Evolutionary conservation across 345 rosid genomes (phyloP), one percentile per base, ranked within the genome.

Genomic region (Rhizophora apiculata): DNA sequence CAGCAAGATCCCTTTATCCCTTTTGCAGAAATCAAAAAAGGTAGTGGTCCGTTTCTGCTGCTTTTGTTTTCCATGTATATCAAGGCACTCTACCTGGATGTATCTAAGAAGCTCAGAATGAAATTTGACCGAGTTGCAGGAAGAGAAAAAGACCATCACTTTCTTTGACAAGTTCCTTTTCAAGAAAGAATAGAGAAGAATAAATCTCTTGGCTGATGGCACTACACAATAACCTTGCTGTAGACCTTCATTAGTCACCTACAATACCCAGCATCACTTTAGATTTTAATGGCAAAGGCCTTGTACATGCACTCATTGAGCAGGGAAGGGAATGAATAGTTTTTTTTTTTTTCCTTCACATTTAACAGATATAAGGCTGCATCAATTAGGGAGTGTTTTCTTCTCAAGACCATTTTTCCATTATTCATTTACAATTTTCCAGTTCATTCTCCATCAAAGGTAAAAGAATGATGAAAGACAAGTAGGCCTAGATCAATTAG

Each of bases 61-160:
- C 78, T 92, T 94, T 70, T 87, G 91, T 76, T 92, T 90, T 76
- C 99, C 99, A 73, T 96, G 98, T 71, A 92, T 92, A 75, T 89
- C 98, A 36, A 74, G 72, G 84, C 91, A 85, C 60, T 92, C 93
- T 29, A 96, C 85, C 51, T 89, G 83, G 74, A 86, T 88, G 74
- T 86, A 85, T 79, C 85, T 85, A 63, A 95, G 89, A 77, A 96
- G 94, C 20, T 90, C 98, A 3, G 93, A 79, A 75, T 96, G 98
- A 67, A 83, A 96, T 65, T 86, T 89, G 74, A 92, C 98, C 0
- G 99, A 96, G 76, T 90, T 88, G 82, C 99, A 92, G n/a, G 99
- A 92, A 5, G 99, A 96, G 82, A 96, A 92, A 82, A 96, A 96
- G 64, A 96, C 98, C 98, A 96, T 90, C 74, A 92, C 89, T 82